Conservation (phyloP, 768 basidiomycete species). For the Termitomyces sp. region DNA sequence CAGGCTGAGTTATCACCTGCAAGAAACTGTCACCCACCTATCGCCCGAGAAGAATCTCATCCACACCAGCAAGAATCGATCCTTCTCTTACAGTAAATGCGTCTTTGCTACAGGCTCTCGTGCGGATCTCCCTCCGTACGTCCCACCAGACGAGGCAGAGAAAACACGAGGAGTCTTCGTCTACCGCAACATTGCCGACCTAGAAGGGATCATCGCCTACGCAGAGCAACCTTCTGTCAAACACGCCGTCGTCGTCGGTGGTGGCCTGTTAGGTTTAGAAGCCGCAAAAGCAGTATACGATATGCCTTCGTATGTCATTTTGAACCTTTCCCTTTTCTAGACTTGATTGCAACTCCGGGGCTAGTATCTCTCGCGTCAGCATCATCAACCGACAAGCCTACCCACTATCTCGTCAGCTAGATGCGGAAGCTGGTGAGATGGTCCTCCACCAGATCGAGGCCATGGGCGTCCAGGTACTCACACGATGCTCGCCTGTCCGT, state of each 20-base stretch:
- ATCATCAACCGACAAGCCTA: constrained; percentile 4
- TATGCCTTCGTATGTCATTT: neutral
- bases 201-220: constrained; percentile 60
- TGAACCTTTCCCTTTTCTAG: neutral
- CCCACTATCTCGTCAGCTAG: constrained; percentile 19
- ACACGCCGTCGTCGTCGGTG: constrained; percentile 57
- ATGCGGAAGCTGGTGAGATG: constrained; percentile 22
- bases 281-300: constrained; percentile 45
- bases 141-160: constrained; percentile 32
- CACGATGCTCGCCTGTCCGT: constrained; percentile 1
- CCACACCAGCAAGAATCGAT: constrained; percentile 38
- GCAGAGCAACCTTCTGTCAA: constrained; percentile 40
- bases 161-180: constrained; percentile 57
- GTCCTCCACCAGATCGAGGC: constrained; percentile 17
- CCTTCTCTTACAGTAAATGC: constrained; percentile 53
- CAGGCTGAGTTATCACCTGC: constrained; percentile 46
- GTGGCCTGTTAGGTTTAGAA: constrained; percentile 68
- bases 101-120: constrained; percentile 68
- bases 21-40: constrained; percentile 41
- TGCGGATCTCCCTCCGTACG: constrained; percentile 57
- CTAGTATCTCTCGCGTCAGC: constrained; percentile 5
- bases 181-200: constrained; percentile 67
- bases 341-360: neutral
- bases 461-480: constrained; percentile 13
- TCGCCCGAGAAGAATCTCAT: constrained; percentile 36